These are phyloP conservation scores for Arabis alpina DNA, from an alignment of 345 rosid genomes.

Conservation along the genomic window DNA sequence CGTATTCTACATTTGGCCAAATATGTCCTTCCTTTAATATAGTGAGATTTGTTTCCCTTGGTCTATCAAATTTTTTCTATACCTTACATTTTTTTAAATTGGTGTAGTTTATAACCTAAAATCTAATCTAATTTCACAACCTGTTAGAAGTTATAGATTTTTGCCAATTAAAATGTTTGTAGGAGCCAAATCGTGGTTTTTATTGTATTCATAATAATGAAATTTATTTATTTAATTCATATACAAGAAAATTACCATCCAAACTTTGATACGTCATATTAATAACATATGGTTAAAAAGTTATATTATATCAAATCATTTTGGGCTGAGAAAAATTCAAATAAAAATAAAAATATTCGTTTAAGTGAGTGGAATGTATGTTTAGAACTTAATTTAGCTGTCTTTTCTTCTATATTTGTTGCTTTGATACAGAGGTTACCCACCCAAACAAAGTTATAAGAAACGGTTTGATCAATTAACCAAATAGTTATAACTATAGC, in stretches of 20 bases:
- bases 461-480: neutral
- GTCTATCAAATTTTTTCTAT: neutral
- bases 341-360: too few species aligned
- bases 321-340: too few species aligned
- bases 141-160: neutral
- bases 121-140: neutral
- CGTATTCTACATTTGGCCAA: constrained; percentile 29
- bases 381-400: too few species aligned
- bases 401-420: neutral
- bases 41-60: constrained; percentile 1
- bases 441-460: neutral
- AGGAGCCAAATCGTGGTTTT: neutral
- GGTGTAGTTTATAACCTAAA: neutral
- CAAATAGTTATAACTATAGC: neutral
- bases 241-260: neutral
- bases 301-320: too few species aligned
- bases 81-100: neutral
- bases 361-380: too few species aligned
- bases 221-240: neutral
- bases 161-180: too few species aligned
- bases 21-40: constrained; percentile 18
- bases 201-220: neutral
- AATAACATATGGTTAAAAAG: too few species aligned
- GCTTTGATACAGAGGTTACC: neutral
- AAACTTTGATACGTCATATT: neutral